phyloP scores from a whole-genome alignment of 2,329 filamentous ascomycete genomes.

The Tolypocladium paradoxum region DNA sequence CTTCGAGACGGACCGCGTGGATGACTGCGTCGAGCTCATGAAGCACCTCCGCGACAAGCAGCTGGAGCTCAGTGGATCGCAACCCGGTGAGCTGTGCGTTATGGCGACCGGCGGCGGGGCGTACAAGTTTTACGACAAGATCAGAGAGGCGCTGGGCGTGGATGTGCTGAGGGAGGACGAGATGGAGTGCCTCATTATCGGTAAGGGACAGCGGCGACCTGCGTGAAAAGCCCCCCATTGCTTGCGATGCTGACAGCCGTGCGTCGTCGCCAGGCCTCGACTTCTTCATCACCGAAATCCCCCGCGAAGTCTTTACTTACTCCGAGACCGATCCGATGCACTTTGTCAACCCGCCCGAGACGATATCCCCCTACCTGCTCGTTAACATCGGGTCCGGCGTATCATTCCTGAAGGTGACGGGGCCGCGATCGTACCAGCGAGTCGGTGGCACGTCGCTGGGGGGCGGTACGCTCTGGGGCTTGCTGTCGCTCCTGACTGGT shows the following conservation, averaged over 20 bases:
- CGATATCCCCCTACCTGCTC: conserved; percentile 88
- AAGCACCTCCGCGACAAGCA: conserved; percentile 75
- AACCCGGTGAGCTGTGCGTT: conserved; percentile 65
- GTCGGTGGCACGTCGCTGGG: conserved; percentile 92
- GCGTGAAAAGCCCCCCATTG: no score
- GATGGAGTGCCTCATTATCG: conserved; percentile 97
- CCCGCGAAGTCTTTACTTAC: conserved; percentile 93
- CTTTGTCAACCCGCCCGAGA: conserved; percentile 67
- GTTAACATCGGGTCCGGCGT: conserved; percentile 98
- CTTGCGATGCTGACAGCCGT: neutral
- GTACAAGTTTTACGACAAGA: conserved; percentile 92
- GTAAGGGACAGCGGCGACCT: conserved; percentile 30
- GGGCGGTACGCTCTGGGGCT: conserved; percentile 94
- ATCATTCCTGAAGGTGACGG: conserved; percentile 93
- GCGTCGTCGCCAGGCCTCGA: conserved; percentile 57
- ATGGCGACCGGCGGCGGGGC: conserved; percentile 95
- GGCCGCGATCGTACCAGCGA: conserved; percentile 74
- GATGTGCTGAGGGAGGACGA: conserved; percentile 90
- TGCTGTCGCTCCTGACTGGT: conserved; percentile 85
- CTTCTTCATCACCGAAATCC: conserved; percentile 98
- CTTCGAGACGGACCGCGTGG: conserved; percentile 92
- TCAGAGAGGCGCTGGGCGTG: conserved; percentile 71
- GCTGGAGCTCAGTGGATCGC: conserved; percentile 60
- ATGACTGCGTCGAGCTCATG: conserved; percentile 89
- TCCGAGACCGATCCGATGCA: conserved; percentile 84